Evolutionary conservation across 768 basidiomycete genomes (phyloP).

Genomic region (Macrolepiota albuminosa): DNA sequence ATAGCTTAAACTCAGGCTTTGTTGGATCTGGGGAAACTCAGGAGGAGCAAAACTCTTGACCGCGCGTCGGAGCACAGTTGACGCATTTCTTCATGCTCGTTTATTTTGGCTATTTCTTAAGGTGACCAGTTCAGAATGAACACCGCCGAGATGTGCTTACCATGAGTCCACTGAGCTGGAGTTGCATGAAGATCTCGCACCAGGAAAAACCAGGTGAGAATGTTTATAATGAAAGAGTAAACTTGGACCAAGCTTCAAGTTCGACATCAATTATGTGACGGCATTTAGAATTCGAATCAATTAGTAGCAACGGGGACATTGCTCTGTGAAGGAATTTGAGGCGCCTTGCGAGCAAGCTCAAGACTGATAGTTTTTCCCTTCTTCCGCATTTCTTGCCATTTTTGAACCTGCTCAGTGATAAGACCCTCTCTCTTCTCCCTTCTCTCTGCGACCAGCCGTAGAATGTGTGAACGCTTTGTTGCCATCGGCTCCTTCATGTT

Average conservation of each 20-base stretch:
- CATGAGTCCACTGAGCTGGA: not conserved
- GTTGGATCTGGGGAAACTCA: too few relatives aligned
- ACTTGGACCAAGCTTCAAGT: not conserved
- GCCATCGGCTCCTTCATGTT: constrained; percentile 38
- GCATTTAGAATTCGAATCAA: not conserved
- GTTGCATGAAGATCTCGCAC: not conserved
- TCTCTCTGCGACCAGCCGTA: constrained; percentile 38
- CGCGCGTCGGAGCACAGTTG: not conserved
- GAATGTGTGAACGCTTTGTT: constrained; percentile 41
- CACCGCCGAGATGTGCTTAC: not conserved
- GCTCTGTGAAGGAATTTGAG: constrained; percentile 2
- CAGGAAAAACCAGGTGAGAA: not conserved
- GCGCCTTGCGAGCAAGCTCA: not conserved
- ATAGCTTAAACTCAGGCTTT: not conserved
- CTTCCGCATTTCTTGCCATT: constrained; percentile 31
- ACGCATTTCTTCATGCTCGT: not conserved
- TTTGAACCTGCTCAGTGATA: constrained; percentile 28
- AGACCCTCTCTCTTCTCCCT: constrained; percentile 35
- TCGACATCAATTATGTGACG: not conserved
- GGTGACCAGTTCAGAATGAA: not conserved
- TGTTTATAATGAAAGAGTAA: not conserved
- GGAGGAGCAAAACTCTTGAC: not conserved
- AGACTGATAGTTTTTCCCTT: constrained; percentile 24
- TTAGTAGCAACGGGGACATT: constrained; percentile 2
- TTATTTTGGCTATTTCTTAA: too few relatives aligned